A percentile compares a stretch with the other conserved stretches of the same genome.
Conservation (phyloP, 306 rosid species). For the Canavalia gladiata region DNA sequence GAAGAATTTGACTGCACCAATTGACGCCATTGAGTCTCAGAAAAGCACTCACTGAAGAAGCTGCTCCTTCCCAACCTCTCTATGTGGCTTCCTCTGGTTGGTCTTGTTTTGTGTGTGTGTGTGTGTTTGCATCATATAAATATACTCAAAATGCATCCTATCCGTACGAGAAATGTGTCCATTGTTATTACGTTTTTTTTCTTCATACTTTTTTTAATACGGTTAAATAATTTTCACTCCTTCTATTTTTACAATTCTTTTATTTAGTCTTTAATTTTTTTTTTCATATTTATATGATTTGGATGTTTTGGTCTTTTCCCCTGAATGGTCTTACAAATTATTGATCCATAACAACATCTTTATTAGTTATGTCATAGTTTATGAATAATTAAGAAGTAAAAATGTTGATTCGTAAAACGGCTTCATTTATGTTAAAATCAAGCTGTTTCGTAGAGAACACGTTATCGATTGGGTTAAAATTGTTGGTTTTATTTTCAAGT, state of each 20-base stretch:
- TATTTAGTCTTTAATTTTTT: too few relatives aligned
- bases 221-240: too few relatives aligned
- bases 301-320: too few relatives aligned
- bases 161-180: neutral
- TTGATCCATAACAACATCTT: too few relatives aligned
- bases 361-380: too few relatives aligned
- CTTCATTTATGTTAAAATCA: neutral
- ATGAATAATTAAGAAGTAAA: too few relatives aligned
- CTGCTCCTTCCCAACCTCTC: slow-evolving; percentile 55
- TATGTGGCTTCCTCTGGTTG: slow-evolving; percentile 83
- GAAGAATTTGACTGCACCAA: slow-evolving; percentile 56
- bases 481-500: neutral
- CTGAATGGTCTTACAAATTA: too few relatives aligned
- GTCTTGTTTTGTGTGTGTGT: slow-evolving; percentile 64
- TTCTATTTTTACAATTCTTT: too few relatives aligned
- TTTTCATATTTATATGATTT: too few relatives aligned
- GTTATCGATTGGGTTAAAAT: neutral
- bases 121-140: slow-evolving; percentile 51
- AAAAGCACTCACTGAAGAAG: slow-evolving; percentile 56
- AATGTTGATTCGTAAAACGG: neutral
- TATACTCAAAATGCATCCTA: neutral
- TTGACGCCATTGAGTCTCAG: slow-evolving; percentile 70
- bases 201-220: too few relatives aligned
- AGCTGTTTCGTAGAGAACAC: neutral
- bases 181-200: neutral